These are phyloP conservation scores for Puccinia triticina DNA, from an alignment of 1,284 basidiomycete species.

Conservation along the genomic window DNA sequence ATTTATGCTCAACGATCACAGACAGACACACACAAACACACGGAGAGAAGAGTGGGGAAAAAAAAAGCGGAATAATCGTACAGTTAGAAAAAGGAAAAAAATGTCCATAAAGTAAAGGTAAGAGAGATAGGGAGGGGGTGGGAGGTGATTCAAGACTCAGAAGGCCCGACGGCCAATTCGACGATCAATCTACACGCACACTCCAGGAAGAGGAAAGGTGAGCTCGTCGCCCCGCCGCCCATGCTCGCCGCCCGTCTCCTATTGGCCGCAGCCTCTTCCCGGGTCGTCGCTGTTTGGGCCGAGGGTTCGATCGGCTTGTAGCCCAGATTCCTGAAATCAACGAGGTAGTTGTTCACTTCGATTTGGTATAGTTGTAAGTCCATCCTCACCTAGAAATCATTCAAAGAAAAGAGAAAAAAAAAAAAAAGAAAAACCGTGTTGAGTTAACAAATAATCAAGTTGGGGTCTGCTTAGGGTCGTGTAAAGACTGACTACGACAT, in stretches of 20 bases:
- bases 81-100: not conserved
- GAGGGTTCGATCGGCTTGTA: slow-evolving; percentile 69
- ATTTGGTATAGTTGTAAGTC: slow-evolving; percentile 96
- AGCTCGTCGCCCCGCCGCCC: slow-evolving; percentile 69
- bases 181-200: slow-evolving; percentile 73
- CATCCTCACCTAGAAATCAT: slow-evolving; percentile 75
- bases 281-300: slow-evolving; percentile 34
- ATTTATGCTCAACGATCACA: slow-evolving; percentile 9
- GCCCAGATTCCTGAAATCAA: slow-evolving; percentile 96
- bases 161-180: slow-evolving; percentile 61
- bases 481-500: slow-evolving; percentile 74
- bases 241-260: slow-evolving; percentile 49
- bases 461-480: not conserved
- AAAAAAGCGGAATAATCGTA: slow-evolving; percentile 5
- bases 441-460: slow-evolving; percentile 41
- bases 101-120: not conserved
- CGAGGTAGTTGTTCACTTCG: slow-evolving; percentile 92
- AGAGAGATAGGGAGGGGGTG: no score
- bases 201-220: slow-evolving; percentile 95
- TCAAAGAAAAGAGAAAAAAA: slow-evolving; percentile 8
- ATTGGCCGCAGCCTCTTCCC: slow-evolving; percentile 21
- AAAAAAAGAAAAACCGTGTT: not conserved
- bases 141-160: slow-evolving; percentile 25
- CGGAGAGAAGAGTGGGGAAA: no score
- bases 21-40: not conserved